Conservation (phyloP, 495 filamentous ascomycete species). For the Aspergillus sparsus region DNA sequence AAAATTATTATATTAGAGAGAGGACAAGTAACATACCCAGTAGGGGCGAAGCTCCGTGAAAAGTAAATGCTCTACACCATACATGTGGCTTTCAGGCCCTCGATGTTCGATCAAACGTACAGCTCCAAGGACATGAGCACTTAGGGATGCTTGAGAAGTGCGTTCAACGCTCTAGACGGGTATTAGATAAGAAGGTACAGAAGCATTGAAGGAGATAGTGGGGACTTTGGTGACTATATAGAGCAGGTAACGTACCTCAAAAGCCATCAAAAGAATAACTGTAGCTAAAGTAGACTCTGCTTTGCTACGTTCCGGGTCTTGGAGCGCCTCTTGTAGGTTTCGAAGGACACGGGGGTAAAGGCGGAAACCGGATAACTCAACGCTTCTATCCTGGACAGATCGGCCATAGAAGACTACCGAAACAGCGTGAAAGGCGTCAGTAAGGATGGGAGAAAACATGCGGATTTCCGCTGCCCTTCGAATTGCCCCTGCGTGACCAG, state of each 20-base stretch:
- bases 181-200: constrained; percentile 20
- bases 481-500: constrained; percentile 44
- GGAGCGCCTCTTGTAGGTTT: constrained; percentile 41
- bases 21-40: constrained; percentile 35
- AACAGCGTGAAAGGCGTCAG: constrained; percentile 45
- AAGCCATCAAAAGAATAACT: constrained; percentile 46
- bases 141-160: constrained; percentile 38
- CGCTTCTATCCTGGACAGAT: constrained; percentile 37
- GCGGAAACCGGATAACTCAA: constrained; percentile 42
- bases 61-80: constrained; percentile 47
- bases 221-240: background rate
- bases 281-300: constrained; percentile 48
- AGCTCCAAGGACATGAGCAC: constrained; percentile 45
- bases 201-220: background rate
- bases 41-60: constrained; percentile 49
- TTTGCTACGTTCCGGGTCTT: constrained; percentile 43
- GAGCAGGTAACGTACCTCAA: constrained; percentile 34
- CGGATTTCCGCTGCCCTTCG: constrained; percentile 45
- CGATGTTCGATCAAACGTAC: constrained; percentile 48
- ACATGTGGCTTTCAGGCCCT: constrained; percentile 47
- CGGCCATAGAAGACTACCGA: constrained; percentile 47
- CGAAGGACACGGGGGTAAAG: constrained; percentile 45
- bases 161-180: constrained; percentile 41
- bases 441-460: constrained; percentile 47
- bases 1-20: background rate